Evolutionary conservation across 352 stramenopile genomes (phyloP).

Genomic region (Phytophthora sojae): DNA sequence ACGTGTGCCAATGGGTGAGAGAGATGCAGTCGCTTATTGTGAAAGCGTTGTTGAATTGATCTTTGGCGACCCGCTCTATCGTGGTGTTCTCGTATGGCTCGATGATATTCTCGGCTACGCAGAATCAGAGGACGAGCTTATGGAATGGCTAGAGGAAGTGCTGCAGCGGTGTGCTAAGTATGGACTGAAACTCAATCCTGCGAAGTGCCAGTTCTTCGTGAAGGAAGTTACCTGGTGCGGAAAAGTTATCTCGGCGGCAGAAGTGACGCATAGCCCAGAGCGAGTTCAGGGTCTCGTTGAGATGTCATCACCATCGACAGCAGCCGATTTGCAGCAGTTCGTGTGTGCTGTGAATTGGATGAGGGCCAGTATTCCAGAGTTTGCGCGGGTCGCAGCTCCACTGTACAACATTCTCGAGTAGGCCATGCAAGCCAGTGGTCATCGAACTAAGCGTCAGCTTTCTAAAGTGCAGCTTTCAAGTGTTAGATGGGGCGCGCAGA

Average conservation of each 20-base stretch:
- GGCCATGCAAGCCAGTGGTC: neutral
- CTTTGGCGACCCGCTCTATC: slow-evolving; percentile 1
- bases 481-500: neutral
- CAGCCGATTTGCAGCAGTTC: neutral
- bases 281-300: neutral
- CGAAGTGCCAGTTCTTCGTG: neutral
- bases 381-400: neutral
- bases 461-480: neutral
- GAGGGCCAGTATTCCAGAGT: neutral
- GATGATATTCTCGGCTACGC: neutral
- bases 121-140: neutral
- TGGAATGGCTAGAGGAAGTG: neutral
- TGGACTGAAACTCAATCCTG: neutral
- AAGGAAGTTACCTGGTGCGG: neutral
- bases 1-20: neutral
- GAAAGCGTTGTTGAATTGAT: slow-evolving; percentile 10
- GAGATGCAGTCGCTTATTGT: slow-evolving; percentile 5
- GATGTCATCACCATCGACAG: neutral
- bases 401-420: neutral
- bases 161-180: neutral
- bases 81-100: neutral
- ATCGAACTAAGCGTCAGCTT: neutral
- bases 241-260: neutral
- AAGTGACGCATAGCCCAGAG: neutral
- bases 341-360: neutral